Evolutionary conservation across 305 asterid genomes (phyloP), one percentile per base, ranked within the genome.

Genomic region (Fraxinus paxiana): DNA sequence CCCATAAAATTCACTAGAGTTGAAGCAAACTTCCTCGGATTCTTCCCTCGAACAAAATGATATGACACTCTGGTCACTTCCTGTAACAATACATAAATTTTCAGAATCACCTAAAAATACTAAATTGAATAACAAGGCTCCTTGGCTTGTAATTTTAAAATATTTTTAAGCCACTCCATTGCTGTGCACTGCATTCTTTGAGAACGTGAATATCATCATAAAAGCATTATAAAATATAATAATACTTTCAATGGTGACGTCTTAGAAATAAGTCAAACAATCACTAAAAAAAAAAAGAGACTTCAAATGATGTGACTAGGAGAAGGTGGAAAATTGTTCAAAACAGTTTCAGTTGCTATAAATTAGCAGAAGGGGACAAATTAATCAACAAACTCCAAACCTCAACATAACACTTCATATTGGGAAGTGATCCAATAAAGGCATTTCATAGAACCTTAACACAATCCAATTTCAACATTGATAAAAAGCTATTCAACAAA

Each of bases 1-100:
- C 98, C 94, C 97, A 90, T 90, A 91, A 95, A 95, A 90, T 88
- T 90, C 80, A 90, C 92, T 74, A 95, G 90, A 81, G 94, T 90
- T 54, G 93, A 89, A 78, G 97, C 97, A 88, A 95, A 93, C 85
- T 90, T 91, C 91, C 88, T 90, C 5, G 92, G 93, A 87, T 87
- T 88, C 81, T 91, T 95, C 83, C 98, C 98, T 78, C 97, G 90
- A 78, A 90, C 92, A 86, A 90, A 95, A 89, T 95, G 96, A 87
- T 89, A 92, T 1, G 97, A 87, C 83, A 95, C 95, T 87, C 87
- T 95, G 73, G 90, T 91, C 97, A 93, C 92, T 84, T 95, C 99
- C 98, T 95, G 92, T 77, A 87, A 83, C 81, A 81, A 80, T 79
- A 63, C 48, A 79, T 34, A 78, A 63, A n/a, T 37, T 35, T 56